Evolutionary conservation across 495 filamentous ascomycete species (phyloP), one percentile per base, ranked within the genome.

Genomic region (Podospora conica): DNA sequence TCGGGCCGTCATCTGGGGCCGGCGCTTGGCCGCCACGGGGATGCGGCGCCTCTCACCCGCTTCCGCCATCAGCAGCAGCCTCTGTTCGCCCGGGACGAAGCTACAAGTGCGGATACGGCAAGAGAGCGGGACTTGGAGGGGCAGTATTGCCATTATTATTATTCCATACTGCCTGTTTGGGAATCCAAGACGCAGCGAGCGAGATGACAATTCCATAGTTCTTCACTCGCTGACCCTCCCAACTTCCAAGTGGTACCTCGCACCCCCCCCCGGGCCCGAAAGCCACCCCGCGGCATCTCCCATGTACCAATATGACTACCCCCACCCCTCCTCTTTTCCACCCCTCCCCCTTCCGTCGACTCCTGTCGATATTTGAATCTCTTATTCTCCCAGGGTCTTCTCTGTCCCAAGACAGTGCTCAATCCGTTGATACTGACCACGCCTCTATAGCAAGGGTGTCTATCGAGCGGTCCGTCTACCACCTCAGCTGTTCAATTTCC

Each of bases 401-500:
- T 57, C 21, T 53, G 25, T 58, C 23, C n/a, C 63, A 58, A 40
- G 12, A 28, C 55, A n/a, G 27, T 57, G n/a, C 22, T 63, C 48
- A 23, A 65, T 63, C 56, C 64, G 55, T 58, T 61, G 55, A 63
- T 65, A 67, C 64, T 67, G 53, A 67, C 53, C 53, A 8, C 65
- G 59, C 28, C 21, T 40, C 55, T 66, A 66, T 69, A 69, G 68
- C 60, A 69, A 65, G 61, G 66, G 66, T 48, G 40, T 48, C 61
- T 68, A 27, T 57, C 24, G 64, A 57, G 23, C 22, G 27, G 18
- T 58, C 55, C 59, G n/a, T 56, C 59, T 59, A 25, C 31, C 53
- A 8, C 54, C 63, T 48, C 40, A 53, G 57, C 54, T 61, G n/a
- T 60, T 67, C 66, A 71, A 69, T 70, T 70, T 60, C 60, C 60